A percentile compares a stretch with the other conserved stretches of the same genome.
These are phyloP conservation scores for Fusarium fujikuroi DNA, from an alignment of 2,329 filamentous ascomycete genomes.

Conservation along the genomic window DNA sequence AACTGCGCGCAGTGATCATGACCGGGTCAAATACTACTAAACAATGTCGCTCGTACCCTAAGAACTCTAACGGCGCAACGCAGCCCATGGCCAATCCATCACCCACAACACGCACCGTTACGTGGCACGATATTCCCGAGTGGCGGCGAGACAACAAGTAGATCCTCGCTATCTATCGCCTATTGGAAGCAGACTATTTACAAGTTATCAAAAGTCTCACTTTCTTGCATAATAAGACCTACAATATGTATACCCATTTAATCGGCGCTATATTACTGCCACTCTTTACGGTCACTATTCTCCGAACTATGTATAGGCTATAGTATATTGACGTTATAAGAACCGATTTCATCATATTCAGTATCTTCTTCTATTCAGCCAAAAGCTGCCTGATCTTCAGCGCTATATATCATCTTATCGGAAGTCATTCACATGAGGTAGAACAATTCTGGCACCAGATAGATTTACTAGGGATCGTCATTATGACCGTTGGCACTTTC, in stretches of 20 bases:
- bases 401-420: background rate
- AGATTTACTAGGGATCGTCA: background rate
- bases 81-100: background rate
- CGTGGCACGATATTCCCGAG: background rate
- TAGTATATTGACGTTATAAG: accelerated
- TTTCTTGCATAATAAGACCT: conserved; percentile 3
- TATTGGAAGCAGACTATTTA: background rate
- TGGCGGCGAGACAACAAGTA: background rate
- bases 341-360: background rate
- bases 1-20: background rate
- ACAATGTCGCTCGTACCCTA: background rate
- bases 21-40: background rate
- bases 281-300: background rate
- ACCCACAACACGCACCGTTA: background rate
- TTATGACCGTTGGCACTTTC: background rate
- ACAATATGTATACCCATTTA: background rate
- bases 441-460: background rate
- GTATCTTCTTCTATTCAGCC: background rate
- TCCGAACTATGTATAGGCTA: background rate
- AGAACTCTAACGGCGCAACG: background rate
- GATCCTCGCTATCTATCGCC: background rate
- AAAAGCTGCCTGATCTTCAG: background rate
- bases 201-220: background rate
- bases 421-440: background rate
- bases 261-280: background rate